Conservation (phyloP, 73 alveolate genomes). For the Diophrys sp. region DNA sequence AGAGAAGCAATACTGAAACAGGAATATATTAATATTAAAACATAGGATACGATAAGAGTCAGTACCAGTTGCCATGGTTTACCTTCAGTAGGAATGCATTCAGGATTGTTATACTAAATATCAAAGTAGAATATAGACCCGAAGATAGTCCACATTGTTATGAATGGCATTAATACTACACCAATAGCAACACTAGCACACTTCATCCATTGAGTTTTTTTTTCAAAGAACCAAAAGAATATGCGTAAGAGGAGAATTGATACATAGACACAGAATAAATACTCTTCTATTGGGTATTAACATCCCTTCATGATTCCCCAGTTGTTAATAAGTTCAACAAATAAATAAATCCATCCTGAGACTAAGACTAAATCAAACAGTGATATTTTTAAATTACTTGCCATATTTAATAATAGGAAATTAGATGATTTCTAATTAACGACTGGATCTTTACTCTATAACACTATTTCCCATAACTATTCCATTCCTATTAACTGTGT, state of each 20-base stretch:
- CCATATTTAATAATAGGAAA: too few species aligned
- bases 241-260: not conserved
- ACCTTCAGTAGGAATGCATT: not conserved
- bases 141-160: not conserved
- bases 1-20: not conserved
- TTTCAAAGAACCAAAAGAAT: not conserved
- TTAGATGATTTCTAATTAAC: too few species aligned
- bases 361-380: not conserved
- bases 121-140: not conserved
- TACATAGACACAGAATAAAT: not conserved
- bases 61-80: conserved; percentile 1
- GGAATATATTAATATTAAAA: too few species aligned
- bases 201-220: not conserved
- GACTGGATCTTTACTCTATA: too few species aligned
- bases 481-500: too few species aligned
- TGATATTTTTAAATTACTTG: not conserved
- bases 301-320: not conserved
- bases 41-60: not conserved
- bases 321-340: not conserved
- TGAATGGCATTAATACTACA: not conserved
- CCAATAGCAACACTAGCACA: not conserved
- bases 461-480: too few species aligned
- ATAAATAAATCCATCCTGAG: not conserved
- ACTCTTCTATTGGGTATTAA: not conserved
- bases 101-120: too few species aligned